Percentiles rank a stretch among this genome's conserved stretches.
Evolutionary conservation across 202 grass and related monocot species (phyloP).

Genomic region (Eragrostis tef): DNA sequence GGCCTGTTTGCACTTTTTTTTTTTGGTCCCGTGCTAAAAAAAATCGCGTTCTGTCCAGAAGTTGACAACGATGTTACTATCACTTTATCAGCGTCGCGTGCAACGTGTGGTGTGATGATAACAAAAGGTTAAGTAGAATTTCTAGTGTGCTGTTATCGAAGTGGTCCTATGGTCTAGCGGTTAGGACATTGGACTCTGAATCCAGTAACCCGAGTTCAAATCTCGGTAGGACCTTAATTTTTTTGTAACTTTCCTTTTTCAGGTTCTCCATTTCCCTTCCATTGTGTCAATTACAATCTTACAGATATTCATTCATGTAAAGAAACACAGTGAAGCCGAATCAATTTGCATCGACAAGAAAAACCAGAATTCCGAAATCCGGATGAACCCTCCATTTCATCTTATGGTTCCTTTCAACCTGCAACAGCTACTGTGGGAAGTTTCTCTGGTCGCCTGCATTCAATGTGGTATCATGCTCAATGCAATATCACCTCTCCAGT

Average conservation of each 20-base stretch:
- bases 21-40: too few relatives aligned
- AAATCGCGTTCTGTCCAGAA: too few relatives aligned
- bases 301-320: too few relatives aligned
- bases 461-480: too few relatives aligned
- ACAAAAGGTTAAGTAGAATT: too few relatives aligned
- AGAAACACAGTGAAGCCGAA: neutral
- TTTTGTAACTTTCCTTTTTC: neutral
- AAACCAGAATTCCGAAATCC: neutral
- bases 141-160: too few relatives aligned
- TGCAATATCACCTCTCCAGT: too few relatives aligned
- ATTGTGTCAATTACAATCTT: neutral
- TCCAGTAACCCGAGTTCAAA: slow-evolving; percentile 50
- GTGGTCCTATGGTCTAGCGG: slow-evolving; percentile 74
- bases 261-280: neutral
- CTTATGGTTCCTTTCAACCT: neutral
- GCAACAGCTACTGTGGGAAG: neutral
- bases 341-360: neutral
- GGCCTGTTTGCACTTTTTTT: neutral
- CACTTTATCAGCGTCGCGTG: too few relatives aligned
- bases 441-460: too few relatives aligned
- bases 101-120: too few relatives aligned
- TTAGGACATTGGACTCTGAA: slow-evolving; percentile 81
- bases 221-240: slow-evolving; percentile 57
- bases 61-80: too few relatives aligned
- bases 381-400: neutral